These are phyloP conservation scores for Geranium incanum DNA, from an alignment of 441 rosid genomes.

Conservation along the genomic window DNA sequence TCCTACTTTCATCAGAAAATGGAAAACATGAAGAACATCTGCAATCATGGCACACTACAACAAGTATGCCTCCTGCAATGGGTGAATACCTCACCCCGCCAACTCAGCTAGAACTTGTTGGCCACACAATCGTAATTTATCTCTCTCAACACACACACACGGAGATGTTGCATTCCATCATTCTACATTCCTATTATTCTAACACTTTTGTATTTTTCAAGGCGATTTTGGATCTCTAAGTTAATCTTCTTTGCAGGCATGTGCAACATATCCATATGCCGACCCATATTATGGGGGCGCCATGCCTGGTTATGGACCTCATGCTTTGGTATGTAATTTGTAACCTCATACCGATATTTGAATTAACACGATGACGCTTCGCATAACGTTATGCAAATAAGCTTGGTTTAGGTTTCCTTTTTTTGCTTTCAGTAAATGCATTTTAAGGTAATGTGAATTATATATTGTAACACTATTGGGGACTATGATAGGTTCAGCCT, in stretches of 20 bases:
- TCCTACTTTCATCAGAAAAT: constrained; percentile 24
- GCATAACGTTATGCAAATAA: too few relatives aligned
- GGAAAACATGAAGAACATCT: constrained; percentile 27
- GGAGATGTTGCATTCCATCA: too few relatives aligned
- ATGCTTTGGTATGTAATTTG: constrained; percentile 26
- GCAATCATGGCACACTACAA: constrained; percentile 17
- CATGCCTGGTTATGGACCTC: constrained; percentile 29
- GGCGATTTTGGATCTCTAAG: constrained; percentile 10
- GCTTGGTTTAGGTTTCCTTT: not conserved
- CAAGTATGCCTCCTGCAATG: constrained; percentile 22
- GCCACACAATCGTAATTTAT: constrained; percentile 31
- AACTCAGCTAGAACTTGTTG: constrained; percentile 28
- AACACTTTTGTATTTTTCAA: not conserved
- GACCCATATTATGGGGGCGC: constrained; percentile 23
- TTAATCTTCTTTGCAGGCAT: constrained; percentile 25
- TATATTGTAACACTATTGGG: constrained; percentile 7
- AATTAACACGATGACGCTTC: too few relatives aligned
- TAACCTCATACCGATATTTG: not conserved
- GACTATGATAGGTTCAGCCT: constrained; percentile 28
- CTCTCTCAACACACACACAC: not conserved
- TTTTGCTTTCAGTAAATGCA: too few relatives aligned
- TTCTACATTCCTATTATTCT: not conserved
- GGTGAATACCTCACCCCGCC: constrained; percentile 25
- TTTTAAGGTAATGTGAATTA: too few relatives aligned
- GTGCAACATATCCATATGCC: constrained; percentile 23